Percentiles rank a stretch among this genome's conserved stretches.
Evolutionary conservation across 2,329 filamentous ascomycete species (phyloP).

Genomic region (Arthrobotrys entomopaga): DNA sequence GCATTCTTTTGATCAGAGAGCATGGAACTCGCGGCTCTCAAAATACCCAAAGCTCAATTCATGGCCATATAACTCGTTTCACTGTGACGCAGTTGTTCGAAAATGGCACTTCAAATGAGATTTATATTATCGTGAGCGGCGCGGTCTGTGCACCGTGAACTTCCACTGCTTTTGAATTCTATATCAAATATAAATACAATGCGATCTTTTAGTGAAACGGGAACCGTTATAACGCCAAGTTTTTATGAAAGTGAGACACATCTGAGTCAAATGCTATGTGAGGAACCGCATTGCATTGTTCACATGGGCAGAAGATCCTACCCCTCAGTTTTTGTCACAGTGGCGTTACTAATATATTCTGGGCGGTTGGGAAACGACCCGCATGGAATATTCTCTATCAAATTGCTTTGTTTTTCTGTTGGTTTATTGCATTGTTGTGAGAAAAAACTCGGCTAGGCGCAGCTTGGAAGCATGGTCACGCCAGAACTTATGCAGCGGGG

Average conservation of each 20-base stretch:
- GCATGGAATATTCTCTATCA: constrained; percentile 17
- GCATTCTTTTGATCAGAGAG: no score
- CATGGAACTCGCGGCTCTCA: no score
- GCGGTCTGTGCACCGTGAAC: no score
- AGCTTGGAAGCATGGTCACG: constrained; percentile 30
- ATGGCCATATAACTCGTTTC: not conserved
- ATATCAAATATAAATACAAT: not conserved
- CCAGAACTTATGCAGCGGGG: constrained; percentile 20
- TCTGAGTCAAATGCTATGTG: constrained; percentile 49
- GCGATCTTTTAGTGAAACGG: not conserved
- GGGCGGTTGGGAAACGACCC: constrained; percentile 14
- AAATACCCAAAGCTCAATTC: not conserved
- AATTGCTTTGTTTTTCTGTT: no score
- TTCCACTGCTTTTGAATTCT: not conserved
- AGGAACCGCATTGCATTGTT: constrained; percentile 33
- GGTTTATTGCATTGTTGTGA: not conserved
- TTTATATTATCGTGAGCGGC: not conserved
- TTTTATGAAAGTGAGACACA: constrained; percentile 48
- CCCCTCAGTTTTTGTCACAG: constrained; percentile 53
- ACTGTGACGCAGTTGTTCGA: constrained; percentile 1
- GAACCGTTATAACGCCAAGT: constrained; percentile 43
- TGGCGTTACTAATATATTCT: constrained; percentile 37
- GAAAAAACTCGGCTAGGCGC: constrained; percentile 13
- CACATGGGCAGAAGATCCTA: constrained; percentile 7
- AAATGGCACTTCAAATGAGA: constrained; percentile 11